Base-by-base conservation (phyloP, 163 green algal species). In the Chlamydomonas reinhardtii region DNA sequence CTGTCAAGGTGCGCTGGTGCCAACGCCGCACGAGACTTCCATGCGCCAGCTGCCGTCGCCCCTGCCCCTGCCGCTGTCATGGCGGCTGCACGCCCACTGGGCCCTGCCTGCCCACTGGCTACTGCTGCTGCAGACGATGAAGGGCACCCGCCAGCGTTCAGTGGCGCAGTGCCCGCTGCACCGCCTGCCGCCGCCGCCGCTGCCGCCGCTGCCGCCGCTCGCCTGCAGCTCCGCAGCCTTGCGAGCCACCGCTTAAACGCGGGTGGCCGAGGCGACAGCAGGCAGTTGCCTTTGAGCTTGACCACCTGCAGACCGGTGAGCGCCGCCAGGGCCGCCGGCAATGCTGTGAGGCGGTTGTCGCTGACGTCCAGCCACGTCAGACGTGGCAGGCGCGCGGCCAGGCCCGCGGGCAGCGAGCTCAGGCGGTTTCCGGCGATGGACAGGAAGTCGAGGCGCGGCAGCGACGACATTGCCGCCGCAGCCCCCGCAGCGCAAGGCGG, bases 401-500 rank as follows among this genome's bases (percentile, higher is more conserved):
- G 43, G n/a, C 56, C 17, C 1, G 75, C 25, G 6, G 73, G 72
- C 61, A 90, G 73, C 4, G 43, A 27, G 48, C 19, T 29, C 52
- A 89, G 25, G 4, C 48, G 15, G 31, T 93, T 91, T 20, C 92
- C 82, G 24, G 61, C 27, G 11, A 91, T 59, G 6, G 88, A 92
- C 4, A 89, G 68, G 20, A 92, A 83, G 68, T 94, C 90, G 32
- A 95, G 84, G 43, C 79, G 27, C 0, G 94, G 25, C 15, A 88
- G 73, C 48, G 48, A 56, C 48, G 48, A 19, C 12, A 56, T 14
- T 17, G 11, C 12, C 48, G 48, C 48, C 48, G 48, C 48, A 9
- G 48, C 12, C 19, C 11, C 48, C 11, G 48, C 48, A 1, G 1
- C 48, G 14, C 9, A 1, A 17, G 11, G 1, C 2, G 12, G 5